Evolutionary conservation across 108 stramenopile species (phyloP).

Genomic region (Skeletonema costatum): DNA sequence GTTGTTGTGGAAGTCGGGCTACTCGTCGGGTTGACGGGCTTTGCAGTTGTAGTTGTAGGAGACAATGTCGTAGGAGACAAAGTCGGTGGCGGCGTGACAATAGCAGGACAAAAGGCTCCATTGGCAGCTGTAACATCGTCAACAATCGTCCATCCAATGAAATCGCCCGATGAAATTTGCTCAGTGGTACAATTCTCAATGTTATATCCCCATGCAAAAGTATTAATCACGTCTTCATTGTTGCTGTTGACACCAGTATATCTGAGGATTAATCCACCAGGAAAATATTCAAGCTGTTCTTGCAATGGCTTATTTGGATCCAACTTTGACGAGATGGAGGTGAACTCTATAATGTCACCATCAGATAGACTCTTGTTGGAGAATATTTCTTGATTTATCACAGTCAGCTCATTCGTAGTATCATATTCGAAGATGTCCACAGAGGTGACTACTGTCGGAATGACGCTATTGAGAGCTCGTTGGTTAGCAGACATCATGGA

Average conservation of each 20-base stretch:
- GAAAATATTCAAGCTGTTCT: conserved; percentile 23
- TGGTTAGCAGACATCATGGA: not conserved
- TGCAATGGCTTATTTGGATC: not conserved
- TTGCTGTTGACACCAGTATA: conserved; percentile 12
- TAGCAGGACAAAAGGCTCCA: conserved; percentile 8
- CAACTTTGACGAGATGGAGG: conserved; percentile 4
- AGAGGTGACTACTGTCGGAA: not conserved
- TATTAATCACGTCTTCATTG: conserved; percentile 6
- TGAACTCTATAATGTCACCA: not conserved
- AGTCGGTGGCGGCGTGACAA: conserved; percentile 1
- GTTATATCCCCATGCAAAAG: conserved; percentile 21
- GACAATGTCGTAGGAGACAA: not conserved
- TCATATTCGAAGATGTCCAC: conserved; percentile 16
- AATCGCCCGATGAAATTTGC: conserved; percentile 7
- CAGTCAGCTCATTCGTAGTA: not conserved
- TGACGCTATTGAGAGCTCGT: not conserved
- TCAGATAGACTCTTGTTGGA: not conserved
- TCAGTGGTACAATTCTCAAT: conserved; percentile 1
- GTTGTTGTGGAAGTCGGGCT: too few relatives aligned
- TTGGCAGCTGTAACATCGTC: not conserved
- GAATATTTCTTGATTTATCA: conserved; percentile 23
- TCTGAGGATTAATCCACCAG: conserved; percentile 6
- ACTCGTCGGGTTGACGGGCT: not conserved
- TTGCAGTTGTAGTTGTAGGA: not conserved
- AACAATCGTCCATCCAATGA: conserved; percentile 16